Base-by-base conservation (phyloP, 163 green algal genomes). In the Scenedesmus sp. region DNA sequence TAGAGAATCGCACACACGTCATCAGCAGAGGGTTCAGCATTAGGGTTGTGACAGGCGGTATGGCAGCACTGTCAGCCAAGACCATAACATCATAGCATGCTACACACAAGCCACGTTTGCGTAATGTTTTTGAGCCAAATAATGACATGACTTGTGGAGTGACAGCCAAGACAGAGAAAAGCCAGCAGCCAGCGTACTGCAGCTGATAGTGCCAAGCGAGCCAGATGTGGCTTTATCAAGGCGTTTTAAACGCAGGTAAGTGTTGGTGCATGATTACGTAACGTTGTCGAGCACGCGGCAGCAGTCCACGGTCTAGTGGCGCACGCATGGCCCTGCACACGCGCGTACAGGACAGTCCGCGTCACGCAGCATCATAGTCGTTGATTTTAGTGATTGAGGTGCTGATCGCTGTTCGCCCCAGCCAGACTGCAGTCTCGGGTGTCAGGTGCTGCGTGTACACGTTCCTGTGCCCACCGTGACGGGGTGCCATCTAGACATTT, bases 171-270 rank as follows among this genome's bases (percentile, higher is more conserved):
- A 72, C 22, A 72, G 22, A 72, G 59, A 24, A 33, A 72, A 24
- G 59, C 7, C 59, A 72, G 59, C 59, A 72, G 59, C 59, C 59
- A 72, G 59, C 4, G 22, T 35, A 72, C 59, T 72, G 59, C 59
- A 72, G 59, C 6, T 24, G 35, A 24, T 35, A 33, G 24, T 33
- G 24, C 22, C 16, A 72, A 3, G 9, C 4, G 59, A 33, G 59
- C 59, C 24, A 72, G 59, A 72, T 72, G 59, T 90, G 85, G 85
- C 85, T 90, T n/a, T 90, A 85, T 37, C 68, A 83, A 7, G 85
- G 85, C 43, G 85, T 90, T 15, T 68, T 73, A 16, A 90, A 90
- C 65, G 85, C 85, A 82, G 85, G 85, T 90, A 9, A 35, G 73
- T 49, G 73, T 49, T 40, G 40, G 15, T 56, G 37, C 35, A 15